A percentile compares a stretch with the other conserved stretches of the same genome.
Evolutionary conservation across 169 alveolate species (phyloP).

Genomic region (Prorocentrum cordatum): DNA sequence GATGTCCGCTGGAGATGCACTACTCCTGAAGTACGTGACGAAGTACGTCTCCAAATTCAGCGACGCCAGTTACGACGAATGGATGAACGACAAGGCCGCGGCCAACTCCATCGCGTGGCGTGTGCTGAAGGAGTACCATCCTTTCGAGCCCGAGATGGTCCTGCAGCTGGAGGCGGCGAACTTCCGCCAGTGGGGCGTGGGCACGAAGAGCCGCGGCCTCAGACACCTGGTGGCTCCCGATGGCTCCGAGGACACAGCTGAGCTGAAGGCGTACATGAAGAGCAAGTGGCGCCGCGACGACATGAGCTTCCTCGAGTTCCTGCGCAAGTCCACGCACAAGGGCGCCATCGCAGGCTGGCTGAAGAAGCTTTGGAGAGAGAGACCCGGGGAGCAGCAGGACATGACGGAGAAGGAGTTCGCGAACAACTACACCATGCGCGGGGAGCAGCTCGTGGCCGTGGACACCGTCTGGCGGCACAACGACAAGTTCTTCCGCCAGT

Average conservation of each 20-base stretch:
- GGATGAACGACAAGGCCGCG: neutral
- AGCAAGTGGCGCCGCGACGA: no score
- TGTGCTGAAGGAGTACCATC: neutral
- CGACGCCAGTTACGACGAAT: neutral
- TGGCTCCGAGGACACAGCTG: no score
- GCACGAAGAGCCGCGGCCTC: neutral
- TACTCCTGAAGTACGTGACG: neutral
- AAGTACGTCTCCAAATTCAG: neutral
- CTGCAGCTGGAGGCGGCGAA: conserved; percentile 2
- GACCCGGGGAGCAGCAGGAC: neutral
- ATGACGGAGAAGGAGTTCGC: neutral
- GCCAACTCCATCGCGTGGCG: neutral
- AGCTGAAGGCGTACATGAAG: no score
- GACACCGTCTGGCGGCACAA: neutral
- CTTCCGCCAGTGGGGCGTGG: conserved; percentile 9
- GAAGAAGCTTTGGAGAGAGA: no score
- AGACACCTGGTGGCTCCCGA: no score
- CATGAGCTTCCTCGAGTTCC: neutral
- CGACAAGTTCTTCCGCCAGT: neutral
- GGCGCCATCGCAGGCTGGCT: neutral
- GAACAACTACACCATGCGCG: neutral
- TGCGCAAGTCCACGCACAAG: neutral
- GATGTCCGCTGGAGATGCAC: neutral
- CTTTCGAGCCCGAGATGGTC: conserved; percentile 25
- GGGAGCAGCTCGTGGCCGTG: conserved; percentile 4